A percentile compares a stretch with the other conserved stretches of the same genome.
Conservation (phyloP, 2,329 filamentous ascomycete genomes). For the Chaetomium strumarium region DNA sequence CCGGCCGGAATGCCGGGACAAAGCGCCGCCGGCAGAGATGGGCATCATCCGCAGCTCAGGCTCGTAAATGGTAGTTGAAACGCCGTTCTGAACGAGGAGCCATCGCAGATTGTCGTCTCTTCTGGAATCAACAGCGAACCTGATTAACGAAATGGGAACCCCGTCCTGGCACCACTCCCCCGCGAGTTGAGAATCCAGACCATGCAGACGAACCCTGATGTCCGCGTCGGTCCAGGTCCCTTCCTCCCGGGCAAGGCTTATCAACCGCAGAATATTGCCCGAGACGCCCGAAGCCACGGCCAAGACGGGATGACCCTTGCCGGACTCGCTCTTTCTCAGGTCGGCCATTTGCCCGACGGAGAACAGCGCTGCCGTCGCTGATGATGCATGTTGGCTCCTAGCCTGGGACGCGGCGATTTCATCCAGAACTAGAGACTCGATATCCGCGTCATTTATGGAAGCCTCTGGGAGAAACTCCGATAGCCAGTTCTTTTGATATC, state of each 20-base stretch:
- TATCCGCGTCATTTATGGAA: slow-evolving; percentile 33
- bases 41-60: slow-evolving; percentile 39
- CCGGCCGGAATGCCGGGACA: background rate
- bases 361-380: slow-evolving; percentile 36
- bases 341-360: slow-evolving; percentile 51
- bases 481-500: slow-evolving; percentile 44
- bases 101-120: slow-evolving; percentile 39
- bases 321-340: slow-evolving; percentile 27
- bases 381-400: slow-evolving; percentile 3
- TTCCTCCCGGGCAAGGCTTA: slow-evolving; percentile 43
- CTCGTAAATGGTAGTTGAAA: slow-evolving; percentile 46
- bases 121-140: slow-evolving; percentile 39
- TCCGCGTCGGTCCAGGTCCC: slow-evolving; percentile 50
- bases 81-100: slow-evolving; percentile 49
- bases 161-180: slow-evolving; percentile 52
- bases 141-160: slow-evolving; percentile 45
- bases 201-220: slow-evolving; percentile 42
- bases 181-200: slow-evolving; percentile 36
- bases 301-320: slow-evolving; percentile 33
- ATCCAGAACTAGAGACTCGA: slow-evolving; percentile 32
- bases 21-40: background rate
- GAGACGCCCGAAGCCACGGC: slow-evolving; percentile 50
- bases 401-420: slow-evolving; percentile 28
- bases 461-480: slow-evolving; percentile 46
- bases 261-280: slow-evolving; percentile 53